Evolutionary conservation across 768 basidiomycete genomes (phyloP).

Genomic region (Filobasidium floriforme): DNA sequence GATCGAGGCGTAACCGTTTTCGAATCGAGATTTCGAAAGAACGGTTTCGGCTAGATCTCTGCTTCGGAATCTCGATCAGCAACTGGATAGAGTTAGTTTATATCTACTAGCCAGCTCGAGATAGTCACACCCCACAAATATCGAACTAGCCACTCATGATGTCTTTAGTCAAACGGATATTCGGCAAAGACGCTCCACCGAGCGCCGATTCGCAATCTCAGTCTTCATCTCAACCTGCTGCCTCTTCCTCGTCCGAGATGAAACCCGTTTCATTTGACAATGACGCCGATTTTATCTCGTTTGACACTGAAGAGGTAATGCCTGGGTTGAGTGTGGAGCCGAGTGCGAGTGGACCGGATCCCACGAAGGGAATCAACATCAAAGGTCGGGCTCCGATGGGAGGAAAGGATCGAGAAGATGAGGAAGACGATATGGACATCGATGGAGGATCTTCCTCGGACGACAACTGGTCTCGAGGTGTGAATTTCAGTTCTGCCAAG

Average conservation of each 20-base stretch:
- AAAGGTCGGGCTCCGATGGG: not conserved
- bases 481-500: too few relatives aligned
- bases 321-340: too few relatives aligned
- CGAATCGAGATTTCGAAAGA: too few relatives aligned
- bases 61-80: too few relatives aligned
- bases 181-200: not conserved
- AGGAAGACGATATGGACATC: conserved; percentile 1
- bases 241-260: not conserved
- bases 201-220: not conserved
- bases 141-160: not conserved
- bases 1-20: too few relatives aligned
- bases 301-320: conserved; percentile 19
- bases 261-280: conserved; percentile 6
- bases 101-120: not conserved
- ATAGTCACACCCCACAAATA: not conserved
- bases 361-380: not conserved
- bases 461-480: too few relatives aligned
- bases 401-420: not conserved
- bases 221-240: not conserved
- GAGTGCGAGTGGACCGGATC: too few relatives aligned
- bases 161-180: not conserved
- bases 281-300: conserved; percentile 40
- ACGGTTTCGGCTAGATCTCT: too few relatives aligned
- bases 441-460: not conserved
- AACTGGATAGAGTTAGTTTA: too few relatives aligned